Conservation (phyloP, 805 yeast genomes). For the Metschnikowia peoriensis region DNA sequence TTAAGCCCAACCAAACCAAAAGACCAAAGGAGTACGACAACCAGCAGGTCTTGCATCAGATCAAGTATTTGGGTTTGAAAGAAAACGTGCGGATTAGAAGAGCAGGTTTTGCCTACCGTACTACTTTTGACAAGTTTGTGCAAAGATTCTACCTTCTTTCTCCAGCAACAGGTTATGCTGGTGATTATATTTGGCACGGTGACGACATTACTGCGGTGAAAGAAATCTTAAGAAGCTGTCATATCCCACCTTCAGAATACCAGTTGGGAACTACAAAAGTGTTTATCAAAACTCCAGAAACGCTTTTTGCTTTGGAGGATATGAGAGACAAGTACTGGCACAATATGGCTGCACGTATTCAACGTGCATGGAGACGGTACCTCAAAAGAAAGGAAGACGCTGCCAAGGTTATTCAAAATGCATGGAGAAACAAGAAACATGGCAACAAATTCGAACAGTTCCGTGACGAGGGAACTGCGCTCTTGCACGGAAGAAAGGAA, state of each 20-base stretch:
- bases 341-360: conserved; percentile 96
- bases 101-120: conserved; percentile 98
- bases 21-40: conserved; percentile 88
- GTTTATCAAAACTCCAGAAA: conserved; percentile 95
- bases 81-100: conserved; percentile 97
- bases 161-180: conserved; percentile 88
- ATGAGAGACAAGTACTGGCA: conserved; percentile 98
- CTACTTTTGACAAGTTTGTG: conserved; percentile 92
- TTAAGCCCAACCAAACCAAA: conserved; percentile 93
- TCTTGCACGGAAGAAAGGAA: conserved; percentile 75
- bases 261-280: conserved; percentile 92
- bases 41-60: conserved; percentile 89
- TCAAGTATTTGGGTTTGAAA: conserved; percentile 91
- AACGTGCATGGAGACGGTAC: conserved; percentile 92
- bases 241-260: conserved; percentile 76
- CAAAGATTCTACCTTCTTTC: conserved; percentile 90
- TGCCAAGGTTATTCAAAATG: conserved; percentile 75
- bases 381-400: conserved; percentile 80
- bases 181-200: conserved; percentile 60
- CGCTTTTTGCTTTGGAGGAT: conserved; percentile 90
- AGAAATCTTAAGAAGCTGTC: conserved; percentile 50
- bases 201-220: conserved; percentile 52
- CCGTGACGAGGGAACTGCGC: conserved; percentile 76
- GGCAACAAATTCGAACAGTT: conserved; percentile 82
- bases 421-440: conserved; percentile 76